Base-by-base conservation (phyloP, 1,139 yeast species). In the Yamadazyma conglobata region DNA sequence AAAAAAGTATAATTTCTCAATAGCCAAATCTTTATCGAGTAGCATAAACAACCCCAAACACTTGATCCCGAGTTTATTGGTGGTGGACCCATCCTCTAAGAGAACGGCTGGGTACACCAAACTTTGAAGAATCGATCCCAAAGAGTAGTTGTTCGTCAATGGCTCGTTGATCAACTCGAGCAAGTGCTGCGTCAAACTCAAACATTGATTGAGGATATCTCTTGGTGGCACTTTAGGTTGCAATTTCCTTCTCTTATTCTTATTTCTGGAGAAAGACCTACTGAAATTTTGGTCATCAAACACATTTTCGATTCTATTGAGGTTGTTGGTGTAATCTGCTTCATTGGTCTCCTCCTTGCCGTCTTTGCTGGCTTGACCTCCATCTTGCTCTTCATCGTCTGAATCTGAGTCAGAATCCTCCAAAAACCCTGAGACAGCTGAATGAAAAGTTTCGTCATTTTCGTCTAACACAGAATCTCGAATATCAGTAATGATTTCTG, bases 401-500 rank as follows among this genome's bases (percentile, higher is more conserved):
- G 52, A 62, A 2, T 43, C 55, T 5, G 48, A 51, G 4, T 47
- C 52, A 8, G 27, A 22, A 4, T 51, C 58, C 4, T 45, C 54
- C 2, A 41, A 51, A 36, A 63, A 58, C 2, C 64, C 62, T 1
- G 73, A 63, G 15, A 64, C 64, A 0, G 85, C 85, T 4, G 83
- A 73, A 39, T 73, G 77, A 41, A 77, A 78, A 0, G 80, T 59
- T 15, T 58, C 61, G 22, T 62, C 69, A 21, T 56, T 56, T 23
- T 64, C 70, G 31, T 56, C 60, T 33, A 70, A 61, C 27, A 71
- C 81, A 6, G 80, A 73, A 54, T 87, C 95, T 51, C 88, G 73
- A 26, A 88, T 69, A 64, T 89, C 96, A 22, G 88, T 79, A 22
- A 88, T 79, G 14, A 87, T 76, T 62, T 89, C 96, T n/a, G 84